Percentiles rank a stretch among this genome's conserved stretches.
Conservation (phyloP, 352 stramenopile species). For the Globisporangium iwayamae region DNA sequence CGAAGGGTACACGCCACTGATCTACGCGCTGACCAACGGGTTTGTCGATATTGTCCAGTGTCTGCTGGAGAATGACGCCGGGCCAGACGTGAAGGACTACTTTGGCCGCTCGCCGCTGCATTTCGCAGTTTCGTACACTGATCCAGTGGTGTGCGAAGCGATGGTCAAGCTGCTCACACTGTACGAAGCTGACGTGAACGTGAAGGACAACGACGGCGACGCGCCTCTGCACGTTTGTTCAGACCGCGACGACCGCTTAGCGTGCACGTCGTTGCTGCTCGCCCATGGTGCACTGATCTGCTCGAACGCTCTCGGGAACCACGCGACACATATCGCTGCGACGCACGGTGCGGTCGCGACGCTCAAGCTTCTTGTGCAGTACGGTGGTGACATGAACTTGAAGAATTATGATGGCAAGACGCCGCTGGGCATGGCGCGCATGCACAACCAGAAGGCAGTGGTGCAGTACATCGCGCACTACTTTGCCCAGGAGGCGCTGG, state of each 20-base stretch:
- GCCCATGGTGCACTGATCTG: slow-evolving; percentile 45
- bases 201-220: slow-evolving; percentile 67
- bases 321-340: slow-evolving; percentile 72
- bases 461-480: slow-evolving; percentile 59
- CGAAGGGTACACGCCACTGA: slow-evolving; percentile 78
- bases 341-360: slow-evolving; percentile 57
- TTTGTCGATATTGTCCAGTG: slow-evolving; percentile 43
- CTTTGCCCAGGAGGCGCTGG: slow-evolving; percentile 49
- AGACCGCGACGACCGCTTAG: slow-evolving; percentile 39
- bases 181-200: slow-evolving; percentile 73
- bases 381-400: slow-evolving; percentile 78
- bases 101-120: slow-evolving; percentile 70
- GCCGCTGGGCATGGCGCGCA: slow-evolving; percentile 67
- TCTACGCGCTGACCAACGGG: slow-evolving; percentile 68
- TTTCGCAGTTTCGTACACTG: slow-evolving; percentile 39
- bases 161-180: slow-evolving; percentile 52
- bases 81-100: slow-evolving; percentile 56
- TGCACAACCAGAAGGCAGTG: slow-evolving; percentile 50
- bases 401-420: slow-evolving; percentile 84
- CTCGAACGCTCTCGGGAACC: slow-evolving; percentile 61
- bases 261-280: slow-evolving; percentile 58
- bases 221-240: slow-evolving; percentile 62
- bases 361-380: slow-evolving; percentile 68
- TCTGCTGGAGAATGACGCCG: slow-evolving; percentile 52
- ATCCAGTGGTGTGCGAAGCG: slow-evolving; percentile 21